Evolutionary conservation across 148 eudicot species (phyloP), one percentile per base, ranked within the genome.

Genomic region (Rhododendron vialii): DNA sequence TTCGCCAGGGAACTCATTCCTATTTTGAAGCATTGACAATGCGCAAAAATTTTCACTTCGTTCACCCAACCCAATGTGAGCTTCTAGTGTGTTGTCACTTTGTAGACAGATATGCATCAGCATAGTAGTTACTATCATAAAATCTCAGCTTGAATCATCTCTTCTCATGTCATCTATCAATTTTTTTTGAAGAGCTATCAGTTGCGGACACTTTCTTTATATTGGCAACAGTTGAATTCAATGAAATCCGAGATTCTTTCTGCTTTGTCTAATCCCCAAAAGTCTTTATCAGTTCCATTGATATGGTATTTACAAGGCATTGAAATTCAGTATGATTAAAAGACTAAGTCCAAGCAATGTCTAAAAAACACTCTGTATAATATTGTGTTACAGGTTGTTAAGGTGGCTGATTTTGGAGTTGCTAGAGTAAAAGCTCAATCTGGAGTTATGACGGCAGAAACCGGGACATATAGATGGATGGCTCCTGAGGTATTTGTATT

Each of bases 371-470:
- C 45, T 74, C 22, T 5, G n/a, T 15, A 14, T 17, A 20, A 36
- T 36, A 38, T 75, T 75, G 36, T 84, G 38, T 76, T 88, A 73
- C 91, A 97, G 99, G 96, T 95, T 82, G 96, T 97, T 57, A 97
- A 97, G 89, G 98, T 97, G 82, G 99, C 98, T 88, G 99, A 97
- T 91, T 97, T 97, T 93, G 99, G 99, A 83, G 99, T 97, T 81
- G 99, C 99, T 47, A 92, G 99, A 92, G 99, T 97, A 26, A 94
- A 93, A 90, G 87, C 95, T 82, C 96, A 94, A 85, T 84, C 98
- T 77, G 99, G 99, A 84, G 99, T 97, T 80, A 97, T 97, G 99
- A 97, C 99, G 8, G 98, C 99, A 79, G 99, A 97, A 91, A 97
- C 99, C 4, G 99, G 99, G 86, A 96, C 99, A 35, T 96, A 96